Percentiles rank a stretch among this genome's conserved stretches.
phyloP scores from a whole-genome alignment of 805 yeast species.

The Cyberlindnera xylosilytica region DNA sequence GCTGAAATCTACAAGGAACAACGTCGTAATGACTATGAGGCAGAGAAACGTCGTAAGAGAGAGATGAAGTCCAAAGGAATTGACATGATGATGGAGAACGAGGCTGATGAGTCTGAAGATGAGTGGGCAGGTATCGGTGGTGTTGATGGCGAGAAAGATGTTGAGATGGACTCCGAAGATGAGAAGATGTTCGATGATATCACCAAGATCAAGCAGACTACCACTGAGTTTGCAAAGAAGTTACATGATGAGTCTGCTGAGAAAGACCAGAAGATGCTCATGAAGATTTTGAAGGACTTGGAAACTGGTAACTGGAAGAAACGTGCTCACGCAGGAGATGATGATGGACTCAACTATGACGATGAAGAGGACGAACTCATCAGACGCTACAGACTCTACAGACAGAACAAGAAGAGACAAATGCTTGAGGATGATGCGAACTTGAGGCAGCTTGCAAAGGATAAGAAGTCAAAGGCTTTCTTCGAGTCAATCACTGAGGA shows the following conservation, averaged over 20 bases:
- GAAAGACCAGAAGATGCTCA: slow-evolving; percentile 60
- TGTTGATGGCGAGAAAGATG: slow-evolving; percentile 48
- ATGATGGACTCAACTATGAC: slow-evolving; percentile 61
- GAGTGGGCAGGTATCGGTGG: slow-evolving; percentile 87
- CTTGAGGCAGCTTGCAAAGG: slow-evolving; percentile 46
- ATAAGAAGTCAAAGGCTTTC: slow-evolving; percentile 62
- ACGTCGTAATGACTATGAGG: slow-evolving; percentile 24
- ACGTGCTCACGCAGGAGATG: slow-evolving; percentile 44
- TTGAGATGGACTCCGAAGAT: slow-evolving; percentile 67
- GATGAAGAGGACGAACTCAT: slow-evolving; percentile 71
- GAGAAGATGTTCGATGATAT: slow-evolving; percentile 76
- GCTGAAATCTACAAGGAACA: slow-evolving; percentile 22
- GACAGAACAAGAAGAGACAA: slow-evolving; percentile 33
- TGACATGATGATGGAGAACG: slow-evolving; percentile 64
- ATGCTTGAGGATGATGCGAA: slow-evolving; percentile 46
- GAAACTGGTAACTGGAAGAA: slow-evolving; percentile 69
- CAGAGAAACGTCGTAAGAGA: slow-evolving; percentile 33
- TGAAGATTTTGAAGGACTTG: slow-evolving; percentile 65
- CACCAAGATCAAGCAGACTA: slow-evolving; percentile 52
- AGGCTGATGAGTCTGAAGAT: slow-evolving; percentile 87
- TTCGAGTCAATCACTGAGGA: slow-evolving; percentile 60
- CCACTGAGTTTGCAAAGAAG: slow-evolving; percentile 54
- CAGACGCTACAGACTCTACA: slow-evolving; percentile 24
- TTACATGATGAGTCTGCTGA: slow-evolving; percentile 58
- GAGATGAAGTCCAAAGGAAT: slow-evolving; percentile 60